Percentiles rank a stretch among this genome's conserved stretches.
Evolutionary conservation across 352 stramenopile species (phyloP).

Genomic region (Phytophthora melonis): DNA sequence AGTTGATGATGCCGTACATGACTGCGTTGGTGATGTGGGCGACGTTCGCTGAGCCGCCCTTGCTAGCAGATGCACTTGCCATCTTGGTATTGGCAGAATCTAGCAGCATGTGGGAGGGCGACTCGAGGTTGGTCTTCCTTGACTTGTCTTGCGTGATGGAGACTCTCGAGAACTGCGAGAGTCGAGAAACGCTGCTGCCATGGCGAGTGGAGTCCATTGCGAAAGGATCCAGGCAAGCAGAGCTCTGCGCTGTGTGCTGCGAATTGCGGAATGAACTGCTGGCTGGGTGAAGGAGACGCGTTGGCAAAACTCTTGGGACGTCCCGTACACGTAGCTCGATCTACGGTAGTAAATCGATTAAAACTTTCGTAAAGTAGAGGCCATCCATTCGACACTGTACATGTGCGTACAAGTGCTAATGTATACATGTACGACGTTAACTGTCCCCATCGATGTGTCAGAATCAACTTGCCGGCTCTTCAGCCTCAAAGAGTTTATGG

Average conservation of each 20-base stretch:
- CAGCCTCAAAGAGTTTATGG: background rate
- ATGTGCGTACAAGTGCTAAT: background rate
- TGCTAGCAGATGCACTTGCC: background rate
- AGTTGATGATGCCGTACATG: slow-evolving; percentile 93
- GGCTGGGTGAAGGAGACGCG: background rate
- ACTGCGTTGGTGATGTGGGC: slow-evolving; percentile 67
- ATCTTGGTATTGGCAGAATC: slow-evolving; percentile 21
- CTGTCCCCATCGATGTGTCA: background rate
- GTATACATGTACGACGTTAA: background rate
- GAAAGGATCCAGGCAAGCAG: background rate
- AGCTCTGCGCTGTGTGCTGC: background rate
- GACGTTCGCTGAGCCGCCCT: slow-evolving; percentile 7
- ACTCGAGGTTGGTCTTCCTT: slow-evolving; percentile 25
- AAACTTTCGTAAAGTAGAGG: background rate
- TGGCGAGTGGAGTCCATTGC: slow-evolving; percentile 14
- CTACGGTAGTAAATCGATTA: background rate
- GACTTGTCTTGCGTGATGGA: slow-evolving; percentile 27
- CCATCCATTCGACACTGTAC: background rate
- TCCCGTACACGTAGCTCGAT: background rate
- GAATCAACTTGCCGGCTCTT: background rate
- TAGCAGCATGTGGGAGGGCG: slow-evolving; percentile 39
- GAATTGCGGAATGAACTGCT: slow-evolving; percentile 26
- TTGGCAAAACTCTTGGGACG: too few relatives aligned
- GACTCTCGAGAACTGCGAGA: slow-evolving; percentile 24
- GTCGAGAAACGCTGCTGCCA: slow-evolving; percentile 17